Base-by-base conservation (phyloP, 2,329 filamentous ascomycete species). In the Xylariales sp. region DNA sequence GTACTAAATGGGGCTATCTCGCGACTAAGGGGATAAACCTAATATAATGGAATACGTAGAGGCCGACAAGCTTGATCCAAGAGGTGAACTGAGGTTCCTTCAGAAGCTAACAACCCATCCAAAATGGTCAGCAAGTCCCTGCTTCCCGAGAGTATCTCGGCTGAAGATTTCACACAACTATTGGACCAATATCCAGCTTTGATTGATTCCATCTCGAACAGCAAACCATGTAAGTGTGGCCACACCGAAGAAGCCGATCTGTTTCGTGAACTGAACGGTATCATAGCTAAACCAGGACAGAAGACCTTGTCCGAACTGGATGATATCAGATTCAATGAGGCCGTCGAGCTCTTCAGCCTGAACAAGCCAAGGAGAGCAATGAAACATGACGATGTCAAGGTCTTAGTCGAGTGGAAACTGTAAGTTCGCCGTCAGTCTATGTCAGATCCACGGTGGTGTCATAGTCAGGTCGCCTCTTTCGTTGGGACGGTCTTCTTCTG, bases 371-470 rank as follows among this genome's bases (percentile, higher is more conserved):
- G 54, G 12, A 58, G 58, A 4, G 48, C 59, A 9, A 75, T 87
- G 64, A 63, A 57, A 3, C 72, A 79, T 34, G 65, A 71, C 1
- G 75, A 86, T 52, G 66, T 86, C 24, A 71, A 77, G 51, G 65
- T 54, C 15, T 67, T 88, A 3, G 74, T 86, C 8, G 73, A 83
- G 34, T 88, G 84, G 83, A 88, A 88, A 58, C 66, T 88, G 78
- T 85, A 64, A 57, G 78, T 63, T 19, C 8, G 11, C 16, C 6
- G 10, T 12, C 1, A 27, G 21, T 38, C 15, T 16, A 12, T 21
- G 31, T 5, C 10, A 7, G 20, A 18, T 15, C 31, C 6, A 14
- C 14, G 5, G 4, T 12, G n/a, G 11, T n/a, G 5, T 4, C 33
- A 38, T 19, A 38, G 18, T 22, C n/a, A n/a, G n/a, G n/a, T n/a